Evolutionary conservation across 441 rosid genomes (phyloP).

Genomic region (Erodium texanum): DNA sequence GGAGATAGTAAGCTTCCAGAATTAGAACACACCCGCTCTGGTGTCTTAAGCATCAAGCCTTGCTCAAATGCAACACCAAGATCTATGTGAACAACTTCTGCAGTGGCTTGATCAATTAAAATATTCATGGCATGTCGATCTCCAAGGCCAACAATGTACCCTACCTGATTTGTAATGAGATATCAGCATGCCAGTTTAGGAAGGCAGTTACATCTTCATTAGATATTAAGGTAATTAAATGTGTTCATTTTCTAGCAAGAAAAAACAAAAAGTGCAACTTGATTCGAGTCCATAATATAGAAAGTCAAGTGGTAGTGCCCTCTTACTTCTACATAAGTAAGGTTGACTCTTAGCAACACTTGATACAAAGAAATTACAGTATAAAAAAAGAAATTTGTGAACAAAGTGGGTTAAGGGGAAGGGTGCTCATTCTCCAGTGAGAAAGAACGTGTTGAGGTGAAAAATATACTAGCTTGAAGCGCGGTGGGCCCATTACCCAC

Average conservation of each 20-base stretch:
- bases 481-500: no score
- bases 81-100: conserved; percentile 98
- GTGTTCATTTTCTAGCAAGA: not conserved
- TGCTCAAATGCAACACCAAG: conserved; percentile 99
- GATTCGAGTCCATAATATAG: not conserved
- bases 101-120: conserved; percentile 87
- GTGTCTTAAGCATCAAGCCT: conserved; percentile 97
- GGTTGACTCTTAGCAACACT: no score
- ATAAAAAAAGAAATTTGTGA: no score
- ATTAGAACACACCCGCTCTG: conserved; percentile 57
- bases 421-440: not conserved
- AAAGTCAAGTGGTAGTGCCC: no score
- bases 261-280: not conserved
- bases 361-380: no score
- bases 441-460: no score
- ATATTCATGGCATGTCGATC: conserved; percentile 95
- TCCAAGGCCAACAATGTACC: conserved; percentile 97
- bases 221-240: not conserved
- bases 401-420: not conserved
- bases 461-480: no score
- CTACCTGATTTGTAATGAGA: conserved; percentile 51
- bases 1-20: conserved; percentile 11
- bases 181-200: conserved; percentile 7
- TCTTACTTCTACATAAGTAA: no score
- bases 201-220: conserved; percentile 9